Percentiles rank a stretch among this genome's conserved stretches.
phyloP scores from a whole-genome alignment of 176 grass and related monocot species.

The Canna indica region DNA sequence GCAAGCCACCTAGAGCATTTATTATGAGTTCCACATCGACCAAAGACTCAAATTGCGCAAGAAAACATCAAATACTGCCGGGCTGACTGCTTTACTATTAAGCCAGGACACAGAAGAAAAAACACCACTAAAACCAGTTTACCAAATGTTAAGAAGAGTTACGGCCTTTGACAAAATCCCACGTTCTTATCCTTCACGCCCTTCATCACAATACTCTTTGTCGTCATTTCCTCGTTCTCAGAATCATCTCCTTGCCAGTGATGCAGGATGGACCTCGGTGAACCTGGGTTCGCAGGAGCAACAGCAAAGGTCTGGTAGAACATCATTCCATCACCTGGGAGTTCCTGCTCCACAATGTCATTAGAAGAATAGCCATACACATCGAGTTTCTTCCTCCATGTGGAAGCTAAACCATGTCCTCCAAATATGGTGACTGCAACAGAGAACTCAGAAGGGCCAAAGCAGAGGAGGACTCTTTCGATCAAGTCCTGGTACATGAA shows the following conservation, averaged over 20 bases:
- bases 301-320: slow-evolving; percentile 29
- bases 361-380: slow-evolving; percentile 22
- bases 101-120: background rate
- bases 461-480: slow-evolving; percentile 52
- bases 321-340: slow-evolving; percentile 27
- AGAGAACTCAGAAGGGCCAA: slow-evolving; percentile 53
- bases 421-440: slow-evolving; percentile 64
- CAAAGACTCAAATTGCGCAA: background rate
- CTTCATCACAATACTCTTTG: background rate
- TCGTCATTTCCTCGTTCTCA: slow-evolving; percentile 7
- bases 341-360: slow-evolving; percentile 16
- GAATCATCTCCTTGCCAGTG: slow-evolving; percentile 16
- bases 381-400: slow-evolving; percentile 21
- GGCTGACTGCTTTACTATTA: background rate
- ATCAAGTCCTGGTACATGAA: slow-evolving; percentile 31
- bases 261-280: slow-evolving; percentile 28
- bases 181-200: slow-evolving; percentile 15
- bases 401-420: background rate
- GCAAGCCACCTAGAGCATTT: slow-evolving; percentile 32
- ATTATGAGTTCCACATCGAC: background rate
- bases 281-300: slow-evolving; percentile 3
- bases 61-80: background rate
- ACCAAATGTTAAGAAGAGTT: background rate
- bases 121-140: background rate
- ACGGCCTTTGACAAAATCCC: background rate